Evolutionary conservation across 75 land plant genomes (phyloP).

Genomic region (Pinus albicaulis): DNA sequence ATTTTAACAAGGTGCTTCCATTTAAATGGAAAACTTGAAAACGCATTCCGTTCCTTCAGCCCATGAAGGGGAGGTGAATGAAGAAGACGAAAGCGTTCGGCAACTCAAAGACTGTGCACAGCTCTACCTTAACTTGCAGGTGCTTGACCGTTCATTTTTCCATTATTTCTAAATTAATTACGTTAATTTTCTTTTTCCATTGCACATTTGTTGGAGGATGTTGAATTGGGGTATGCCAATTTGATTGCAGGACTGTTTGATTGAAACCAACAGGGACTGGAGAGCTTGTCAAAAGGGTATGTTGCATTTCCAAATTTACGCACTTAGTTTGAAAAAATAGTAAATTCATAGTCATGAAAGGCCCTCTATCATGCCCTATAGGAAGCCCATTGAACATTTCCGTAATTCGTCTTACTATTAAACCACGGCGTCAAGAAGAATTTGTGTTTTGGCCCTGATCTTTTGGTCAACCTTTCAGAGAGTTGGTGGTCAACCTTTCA

Average conservation of each 20-base stretch:
- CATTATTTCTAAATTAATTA: neutral
- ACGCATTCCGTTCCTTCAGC: neutral
- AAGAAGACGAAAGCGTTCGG: conserved; percentile 67
- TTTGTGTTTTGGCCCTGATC: no score
- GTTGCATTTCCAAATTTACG: neutral
- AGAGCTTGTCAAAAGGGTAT: conserved; percentile 55
- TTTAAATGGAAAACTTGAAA: neutral
- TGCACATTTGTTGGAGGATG: neutral
- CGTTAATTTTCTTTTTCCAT: neutral
- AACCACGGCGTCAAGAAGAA: no score
- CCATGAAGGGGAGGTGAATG: conserved; percentile 45
- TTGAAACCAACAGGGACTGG: conserved; percentile 48
- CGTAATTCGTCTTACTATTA: no score
- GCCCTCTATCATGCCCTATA: no score
- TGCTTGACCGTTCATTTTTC: neutral
- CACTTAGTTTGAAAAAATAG: no score
- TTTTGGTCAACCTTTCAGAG: no score
- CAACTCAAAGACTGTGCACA: conserved; percentile 58
- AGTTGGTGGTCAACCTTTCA: no score
- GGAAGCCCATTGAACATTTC: no score
- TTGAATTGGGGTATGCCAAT: neutral
- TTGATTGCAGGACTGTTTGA: conserved; percentile 57
- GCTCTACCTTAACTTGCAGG: conserved; percentile 59
- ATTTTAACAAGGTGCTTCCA: neutral
- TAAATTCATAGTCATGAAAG: no score